phyloP scores from a whole-genome alignment of 1,284 basidiomycete species.

The Malassezia sympodialis region DNA sequence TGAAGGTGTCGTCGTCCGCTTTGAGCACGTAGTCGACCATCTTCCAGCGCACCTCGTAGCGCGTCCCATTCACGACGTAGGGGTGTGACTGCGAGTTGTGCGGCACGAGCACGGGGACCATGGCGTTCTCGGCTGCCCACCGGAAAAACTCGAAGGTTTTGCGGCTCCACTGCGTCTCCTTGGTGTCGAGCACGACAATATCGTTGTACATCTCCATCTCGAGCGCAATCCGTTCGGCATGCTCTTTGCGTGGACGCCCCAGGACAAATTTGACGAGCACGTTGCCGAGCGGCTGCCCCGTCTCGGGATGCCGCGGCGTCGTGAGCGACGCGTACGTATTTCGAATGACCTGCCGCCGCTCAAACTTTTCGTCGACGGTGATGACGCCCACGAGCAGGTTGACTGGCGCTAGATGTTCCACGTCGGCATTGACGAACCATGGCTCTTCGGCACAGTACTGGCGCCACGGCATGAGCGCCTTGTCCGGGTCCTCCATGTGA shows the following conservation, averaged over 20 bases:
- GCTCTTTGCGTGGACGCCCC: slow-evolving; percentile 69
- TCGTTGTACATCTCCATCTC: slow-evolving; percentile 92
- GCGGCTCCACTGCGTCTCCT: slow-evolving; percentile 84
- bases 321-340: slow-evolving; percentile 76
- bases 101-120: slow-evolving; percentile 59
- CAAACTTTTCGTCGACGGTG: slow-evolving; percentile 64
- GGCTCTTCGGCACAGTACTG: slow-evolving; percentile 66
- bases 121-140: slow-evolving; percentile 82
- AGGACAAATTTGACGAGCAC: slow-evolving; percentile 84
- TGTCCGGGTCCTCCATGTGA: slow-evolving; percentile 68
- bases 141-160: slow-evolving; percentile 72
- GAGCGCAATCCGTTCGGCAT: slow-evolving; percentile 67
- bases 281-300: slow-evolving; percentile 53
- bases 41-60: slow-evolving; percentile 41
- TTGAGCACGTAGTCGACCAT: slow-evolving; percentile 47
- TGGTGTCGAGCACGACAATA: slow-evolving; percentile 69
- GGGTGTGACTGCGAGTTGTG: neutral
- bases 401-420: slow-evolving; percentile 68
- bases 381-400: slow-evolving; percentile 86
- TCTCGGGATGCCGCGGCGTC: slow-evolving; percentile 35
- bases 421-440: slow-evolving; percentile 49
- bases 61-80: neutral
- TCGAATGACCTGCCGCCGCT: slow-evolving; percentile 77
- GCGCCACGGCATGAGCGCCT: slow-evolving; percentile 84
- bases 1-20: slow-evolving; percentile 45